phyloP scores from a whole-genome alignment of 352 stramenopile species.

The Globisporangium heterothallicum region DNA sequence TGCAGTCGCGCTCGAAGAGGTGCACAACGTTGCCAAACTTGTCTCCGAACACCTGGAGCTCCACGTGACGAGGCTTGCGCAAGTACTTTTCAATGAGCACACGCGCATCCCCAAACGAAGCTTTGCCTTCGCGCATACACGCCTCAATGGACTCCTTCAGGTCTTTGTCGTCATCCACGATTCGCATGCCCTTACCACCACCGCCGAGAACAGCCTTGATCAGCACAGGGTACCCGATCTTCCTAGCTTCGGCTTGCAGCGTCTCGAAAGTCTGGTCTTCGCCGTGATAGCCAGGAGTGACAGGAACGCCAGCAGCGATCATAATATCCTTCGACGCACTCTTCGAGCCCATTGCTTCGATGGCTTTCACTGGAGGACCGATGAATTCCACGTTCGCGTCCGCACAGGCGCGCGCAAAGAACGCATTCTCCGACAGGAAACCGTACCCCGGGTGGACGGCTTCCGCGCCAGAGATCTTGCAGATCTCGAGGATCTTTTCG shows the following conservation, averaged over 20 bases:
- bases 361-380: slow-evolving; percentile 79
- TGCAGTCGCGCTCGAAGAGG: slow-evolving; percentile 90
- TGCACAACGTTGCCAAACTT: slow-evolving; percentile 87
- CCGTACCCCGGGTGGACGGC: slow-evolving; percentile 90
- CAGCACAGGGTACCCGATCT: slow-evolving; percentile 91
- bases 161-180: slow-evolving; percentile 80
- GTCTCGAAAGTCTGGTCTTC: slow-evolving; percentile 80
- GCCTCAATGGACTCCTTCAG: slow-evolving; percentile 79
- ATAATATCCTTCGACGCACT: slow-evolving; percentile 91
- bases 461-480: slow-evolving; percentile 51
- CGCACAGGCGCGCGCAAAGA: slow-evolving; percentile 61
- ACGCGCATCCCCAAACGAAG: slow-evolving; percentile 87
- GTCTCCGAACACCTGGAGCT: slow-evolving; percentile 92
- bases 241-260: slow-evolving; percentile 65
- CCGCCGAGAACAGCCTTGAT: slow-evolving; percentile 91
- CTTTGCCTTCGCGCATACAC: slow-evolving; percentile 80
- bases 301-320: slow-evolving; percentile 77
- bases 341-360: slow-evolving; percentile 91
- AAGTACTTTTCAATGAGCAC: slow-evolving; percentile 92
- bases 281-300: slow-evolving; percentile 89
- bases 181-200: slow-evolving; percentile 91
- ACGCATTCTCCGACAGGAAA: slow-evolving; percentile 87
- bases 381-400: slow-evolving; percentile 88
- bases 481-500: slow-evolving; percentile 69
- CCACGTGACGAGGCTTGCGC: slow-evolving; percentile 86